A percentile compares a stretch with the other conserved stretches of the same genome.
Evolutionary conservation across 495 filamentous ascomycete genomes (phyloP).

Genomic region (Extremus antarcticus): DNA sequence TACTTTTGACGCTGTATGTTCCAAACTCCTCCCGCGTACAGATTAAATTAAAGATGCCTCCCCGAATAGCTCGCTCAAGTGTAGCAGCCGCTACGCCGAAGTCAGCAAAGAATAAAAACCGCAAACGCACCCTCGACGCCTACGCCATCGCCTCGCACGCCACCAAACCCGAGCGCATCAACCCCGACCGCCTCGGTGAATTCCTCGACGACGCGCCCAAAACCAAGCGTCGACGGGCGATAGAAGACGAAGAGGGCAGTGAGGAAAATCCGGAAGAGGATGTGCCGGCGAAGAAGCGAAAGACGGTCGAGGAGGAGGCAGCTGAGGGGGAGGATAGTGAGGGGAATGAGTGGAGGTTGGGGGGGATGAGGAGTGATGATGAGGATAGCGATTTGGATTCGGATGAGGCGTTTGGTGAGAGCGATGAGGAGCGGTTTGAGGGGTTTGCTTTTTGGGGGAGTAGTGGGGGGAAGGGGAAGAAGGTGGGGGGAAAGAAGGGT

Average conservation of each 20-base stretch:
- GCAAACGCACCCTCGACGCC: conserved; percentile 62
- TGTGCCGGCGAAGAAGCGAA: conserved; percentile 22
- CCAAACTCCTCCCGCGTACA: not conserved
- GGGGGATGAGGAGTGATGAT: conserved; percentile 45
- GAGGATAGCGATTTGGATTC: conserved; percentile 58
- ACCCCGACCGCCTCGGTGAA: conserved; percentile 44
- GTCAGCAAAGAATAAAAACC: conserved; percentile 22
- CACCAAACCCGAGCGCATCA: conserved; percentile 43
- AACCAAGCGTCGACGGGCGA: conserved; percentile 35
- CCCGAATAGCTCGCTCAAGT: conserved; percentile 22
- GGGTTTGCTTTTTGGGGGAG: conserved; percentile 28
- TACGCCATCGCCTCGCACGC: conserved; percentile 65
- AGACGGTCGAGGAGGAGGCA: conserved; percentile 22
- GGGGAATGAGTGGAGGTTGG: conserved; percentile 78
- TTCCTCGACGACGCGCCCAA: conserved; percentile 40
- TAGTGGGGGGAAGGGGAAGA: conserved; percentile 28
- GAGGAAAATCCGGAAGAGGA: conserved; percentile 29
- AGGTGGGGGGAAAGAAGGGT: conserved; percentile 20
- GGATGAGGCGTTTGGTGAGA: conserved; percentile 81
- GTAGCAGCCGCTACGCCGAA: conserved; percentile 14
- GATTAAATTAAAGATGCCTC: conserved; percentile 12
- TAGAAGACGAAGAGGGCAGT: conserved; percentile 44
- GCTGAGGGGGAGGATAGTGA: conserved; percentile 65
- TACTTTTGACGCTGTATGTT: not conserved
- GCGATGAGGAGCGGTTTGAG: conserved; percentile 40